phyloP scores from a whole-genome alignment of 2,329 filamentous ascomycete species.

The Xylaria arbuscula region DNA sequence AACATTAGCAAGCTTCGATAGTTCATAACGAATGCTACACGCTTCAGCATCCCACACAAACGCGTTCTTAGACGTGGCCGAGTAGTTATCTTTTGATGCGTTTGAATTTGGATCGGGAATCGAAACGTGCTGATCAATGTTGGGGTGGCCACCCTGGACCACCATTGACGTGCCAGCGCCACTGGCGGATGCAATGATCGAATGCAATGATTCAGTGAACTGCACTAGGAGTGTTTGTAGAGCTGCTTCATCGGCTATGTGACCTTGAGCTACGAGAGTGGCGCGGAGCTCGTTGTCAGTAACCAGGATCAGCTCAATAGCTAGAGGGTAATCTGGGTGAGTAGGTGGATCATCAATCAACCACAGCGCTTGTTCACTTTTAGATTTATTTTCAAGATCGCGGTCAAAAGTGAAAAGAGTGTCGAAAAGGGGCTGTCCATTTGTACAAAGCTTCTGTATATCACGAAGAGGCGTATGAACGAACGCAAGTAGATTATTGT shows the following conservation, averaged over 20 bases:
- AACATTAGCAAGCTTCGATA: conserved; percentile 71
- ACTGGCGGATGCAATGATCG: conserved; percentile 40
- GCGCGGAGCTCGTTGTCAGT: conserved; percentile 61
- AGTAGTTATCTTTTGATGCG: neutral
- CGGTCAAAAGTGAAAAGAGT: conserved; percentile 85
- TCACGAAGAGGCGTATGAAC: conserved; percentile 83
- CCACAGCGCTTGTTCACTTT: conserved; percentile 62
- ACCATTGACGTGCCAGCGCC: conserved; percentile 11
- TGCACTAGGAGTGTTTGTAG: conserved; percentile 55
- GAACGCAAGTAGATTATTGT: conserved; percentile 73
- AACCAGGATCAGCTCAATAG: conserved; percentile 75
- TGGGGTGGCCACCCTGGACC: neutral
- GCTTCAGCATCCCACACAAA: conserved; percentile 72
- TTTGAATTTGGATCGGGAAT: neutral
- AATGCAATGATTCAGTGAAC: conserved; percentile 50
- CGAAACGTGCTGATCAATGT: neutral
- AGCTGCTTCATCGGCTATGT: conserved; percentile 49
- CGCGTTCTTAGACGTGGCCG: neutral
- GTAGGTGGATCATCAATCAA: conserved; percentile 59
- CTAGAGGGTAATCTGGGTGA: conserved; percentile 77
- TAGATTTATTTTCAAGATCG: conserved; percentile 49
- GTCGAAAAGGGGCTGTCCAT: conserved; percentile 75
- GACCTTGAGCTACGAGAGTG: conserved; percentile 68
- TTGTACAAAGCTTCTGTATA: conserved; percentile 81
- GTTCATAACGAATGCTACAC: conserved; percentile 65